Conservation (phyloP, 202 grass and related monocot genomes). For the Hordeum pubiflorum region DNA sequence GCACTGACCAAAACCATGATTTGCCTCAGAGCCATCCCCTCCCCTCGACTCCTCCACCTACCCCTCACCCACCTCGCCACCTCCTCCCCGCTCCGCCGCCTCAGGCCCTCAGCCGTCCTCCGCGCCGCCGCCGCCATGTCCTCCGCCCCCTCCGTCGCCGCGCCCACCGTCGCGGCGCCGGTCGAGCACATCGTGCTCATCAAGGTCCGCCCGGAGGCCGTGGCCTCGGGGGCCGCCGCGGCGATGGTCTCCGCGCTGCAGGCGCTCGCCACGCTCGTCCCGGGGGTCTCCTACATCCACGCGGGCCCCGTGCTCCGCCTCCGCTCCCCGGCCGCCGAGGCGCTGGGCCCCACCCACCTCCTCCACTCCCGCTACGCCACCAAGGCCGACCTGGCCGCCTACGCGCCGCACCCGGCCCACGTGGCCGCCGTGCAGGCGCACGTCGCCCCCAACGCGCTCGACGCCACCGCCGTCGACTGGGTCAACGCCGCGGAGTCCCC, state of each 20-base stretch:
- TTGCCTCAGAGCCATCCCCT: constrained; percentile 21
- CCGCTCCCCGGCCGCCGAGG: constrained; percentile 59
- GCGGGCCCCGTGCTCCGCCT: constrained; percentile 56
- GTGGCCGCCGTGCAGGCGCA: constrained; percentile 60
- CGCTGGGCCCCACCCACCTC: constrained; percentile 66
- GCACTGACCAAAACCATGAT: constrained; percentile 18
- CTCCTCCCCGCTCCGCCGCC: constrained; percentile 7
- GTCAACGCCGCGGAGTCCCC: constrained; percentile 31
- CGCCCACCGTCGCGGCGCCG: constrained; percentile 16
- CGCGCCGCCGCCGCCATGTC: constrained; percentile 19
- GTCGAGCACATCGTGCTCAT: constrained; percentile 95
- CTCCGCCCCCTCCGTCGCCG: background rate
- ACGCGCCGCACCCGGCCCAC: constrained; percentile 64
- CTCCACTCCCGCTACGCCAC: constrained; percentile 81
- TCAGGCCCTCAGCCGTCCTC: background rate
- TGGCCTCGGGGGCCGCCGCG: constrained; percentile 38
- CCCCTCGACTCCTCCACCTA: constrained; percentile 28
- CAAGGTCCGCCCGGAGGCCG: constrained; percentile 56
- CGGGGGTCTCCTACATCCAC: constrained; percentile 64
- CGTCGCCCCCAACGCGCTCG: constrained; percentile 60
- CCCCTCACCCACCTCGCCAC: background rate
- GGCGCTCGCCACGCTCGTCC: constrained; percentile 48
- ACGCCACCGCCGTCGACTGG: constrained; percentile 80
- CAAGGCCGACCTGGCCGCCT: constrained; percentile 70
- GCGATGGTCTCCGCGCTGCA: constrained; percentile 65